These are phyloP conservation scores for Cordyceps javanica DNA, from an alignment of 2,329 filamentous ascomycete genomes.

Conservation along the genomic window DNA sequence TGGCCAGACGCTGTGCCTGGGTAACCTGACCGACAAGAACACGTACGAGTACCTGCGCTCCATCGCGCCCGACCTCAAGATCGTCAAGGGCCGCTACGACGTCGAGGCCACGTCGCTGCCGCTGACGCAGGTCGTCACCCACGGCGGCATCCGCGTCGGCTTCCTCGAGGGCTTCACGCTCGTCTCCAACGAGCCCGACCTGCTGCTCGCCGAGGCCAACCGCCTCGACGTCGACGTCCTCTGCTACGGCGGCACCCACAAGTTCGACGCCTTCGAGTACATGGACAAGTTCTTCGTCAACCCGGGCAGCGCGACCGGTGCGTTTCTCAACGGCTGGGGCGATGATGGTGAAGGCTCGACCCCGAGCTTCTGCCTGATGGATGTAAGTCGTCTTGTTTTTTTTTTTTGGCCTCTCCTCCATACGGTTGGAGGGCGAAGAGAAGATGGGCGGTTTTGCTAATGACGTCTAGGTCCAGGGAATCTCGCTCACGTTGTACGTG, in stretches of 20 bases:
- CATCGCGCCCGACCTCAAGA: constrained; percentile 66
- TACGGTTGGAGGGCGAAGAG: neutral
- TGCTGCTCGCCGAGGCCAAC: constrained; percentile 62
- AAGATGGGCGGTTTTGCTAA: constrained; percentile 12
- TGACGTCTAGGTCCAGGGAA: constrained; percentile 73
- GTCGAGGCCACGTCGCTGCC: constrained; percentile 61
- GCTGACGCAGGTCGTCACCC: constrained; percentile 59
- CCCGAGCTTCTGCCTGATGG: constrained; percentile 95
- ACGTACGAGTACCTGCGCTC: constrained; percentile 76
- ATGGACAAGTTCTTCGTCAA: constrained; percentile 72
- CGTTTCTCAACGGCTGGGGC: constrained; percentile 53
- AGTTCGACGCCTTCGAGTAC: constrained; percentile 66
- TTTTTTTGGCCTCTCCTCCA: neutral
- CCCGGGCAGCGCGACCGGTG: constrained; percentile 60
- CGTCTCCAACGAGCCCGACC: constrained; percentile 60
- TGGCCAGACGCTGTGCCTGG: constrained; percentile 72
- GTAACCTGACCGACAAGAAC: constrained; percentile 72
- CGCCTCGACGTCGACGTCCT: constrained; percentile 63
- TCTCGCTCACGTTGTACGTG: constrained; percentile 91
- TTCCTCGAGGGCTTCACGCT: constrained; percentile 65
- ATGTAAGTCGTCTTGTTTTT: constrained; percentile 59
- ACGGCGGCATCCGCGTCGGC: constrained; percentile 59
- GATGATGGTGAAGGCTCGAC: constrained; percentile 64
- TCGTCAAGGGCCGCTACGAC: constrained; percentile 62
- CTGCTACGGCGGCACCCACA: constrained; percentile 63